Evolutionary conservation across 1,284 basidiomycete species (phyloP).

Genomic region (Trichosporon coremiiforme): DNA sequence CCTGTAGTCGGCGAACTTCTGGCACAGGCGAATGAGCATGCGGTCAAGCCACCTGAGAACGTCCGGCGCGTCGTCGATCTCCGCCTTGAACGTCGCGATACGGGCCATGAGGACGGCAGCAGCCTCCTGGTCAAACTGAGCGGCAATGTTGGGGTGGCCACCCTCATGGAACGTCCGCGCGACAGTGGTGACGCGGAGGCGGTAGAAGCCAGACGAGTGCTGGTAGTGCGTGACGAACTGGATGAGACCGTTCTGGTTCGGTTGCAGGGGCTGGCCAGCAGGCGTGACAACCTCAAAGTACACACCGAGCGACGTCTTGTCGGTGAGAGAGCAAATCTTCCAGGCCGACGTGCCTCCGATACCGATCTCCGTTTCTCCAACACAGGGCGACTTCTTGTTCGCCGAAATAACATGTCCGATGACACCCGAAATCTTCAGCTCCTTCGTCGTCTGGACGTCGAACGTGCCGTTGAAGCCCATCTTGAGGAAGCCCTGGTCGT

Average conservation of each 20-base stretch:
- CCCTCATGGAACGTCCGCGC: slow-evolving; percentile 97
- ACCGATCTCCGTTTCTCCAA: slow-evolving; percentile 99
- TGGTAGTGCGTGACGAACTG: slow-evolving; percentile 99
- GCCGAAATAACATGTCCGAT: slow-evolving; percentile 98
- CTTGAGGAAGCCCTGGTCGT: slow-evolving; percentile 85
- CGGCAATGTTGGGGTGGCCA: slow-evolving; percentile 87
- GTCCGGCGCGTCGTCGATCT: slow-evolving; percentile 98
- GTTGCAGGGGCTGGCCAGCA: slow-evolving; percentile 90
- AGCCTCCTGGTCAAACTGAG: slow-evolving; percentile 97
- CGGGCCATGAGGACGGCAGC: slow-evolving; percentile 98
- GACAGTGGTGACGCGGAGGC: slow-evolving; percentile 93
- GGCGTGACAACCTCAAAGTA: slow-evolving; percentile 99
- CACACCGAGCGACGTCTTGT: slow-evolving; percentile 84
- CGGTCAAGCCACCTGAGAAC: slow-evolving; percentile 96
- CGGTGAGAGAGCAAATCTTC: slow-evolving; percentile 91
- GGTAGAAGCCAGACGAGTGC: slow-evolving; percentile 90
- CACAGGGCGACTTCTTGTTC: slow-evolving; percentile 93
- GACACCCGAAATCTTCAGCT: slow-evolving; percentile 95
- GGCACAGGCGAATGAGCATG: slow-evolving; percentile 97
- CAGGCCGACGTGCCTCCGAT: slow-evolving; percentile 99
- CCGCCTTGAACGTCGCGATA: slow-evolving; percentile 98
- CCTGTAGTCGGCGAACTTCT: slow-evolving; percentile 98
- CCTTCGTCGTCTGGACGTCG: slow-evolving; percentile 97
- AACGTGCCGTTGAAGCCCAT: slow-evolving; percentile 99
- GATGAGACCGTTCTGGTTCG: slow-evolving; percentile 90